Conservation (phyloP, 768 basidiomycete species). For the Mycena chlorophos region DNA sequence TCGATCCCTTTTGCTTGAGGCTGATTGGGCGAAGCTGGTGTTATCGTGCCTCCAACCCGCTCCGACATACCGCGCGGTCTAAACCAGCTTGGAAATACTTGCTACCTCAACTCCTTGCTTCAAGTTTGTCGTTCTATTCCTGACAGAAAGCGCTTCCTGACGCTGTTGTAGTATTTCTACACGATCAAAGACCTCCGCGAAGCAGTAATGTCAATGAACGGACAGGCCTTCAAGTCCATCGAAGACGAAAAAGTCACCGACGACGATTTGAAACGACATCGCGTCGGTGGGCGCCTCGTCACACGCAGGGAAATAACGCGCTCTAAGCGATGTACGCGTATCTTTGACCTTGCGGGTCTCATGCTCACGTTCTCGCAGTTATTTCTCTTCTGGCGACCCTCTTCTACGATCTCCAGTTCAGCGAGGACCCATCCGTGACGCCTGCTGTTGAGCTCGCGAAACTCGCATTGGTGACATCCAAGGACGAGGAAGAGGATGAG, state of each 20-base stretch:
- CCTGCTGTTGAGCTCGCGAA: constrained; percentile 88
- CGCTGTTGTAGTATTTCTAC: constrained; percentile 77
- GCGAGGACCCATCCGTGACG: constrained; percentile 66
- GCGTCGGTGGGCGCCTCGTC: constrained; percentile 85
- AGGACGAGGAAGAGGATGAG: constrained; percentile 87
- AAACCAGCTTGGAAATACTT: constrained; percentile 87
- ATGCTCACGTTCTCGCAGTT: constrained; percentile 48
- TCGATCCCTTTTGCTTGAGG: not conserved
- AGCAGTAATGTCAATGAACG: constrained; percentile 62
- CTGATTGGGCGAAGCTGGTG: constrained; percentile 54
- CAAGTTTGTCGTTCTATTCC: constrained; percentile 46
- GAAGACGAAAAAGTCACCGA: constrained; percentile 76
- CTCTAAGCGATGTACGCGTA: constrained; percentile 75
- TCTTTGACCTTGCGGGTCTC: constrained; percentile 12
- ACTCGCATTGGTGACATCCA: constrained; percentile 84
- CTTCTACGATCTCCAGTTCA: constrained; percentile 74
- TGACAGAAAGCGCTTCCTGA: not conserved
- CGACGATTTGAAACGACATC: constrained; percentile 77
- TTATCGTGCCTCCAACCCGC: constrained; percentile 49
- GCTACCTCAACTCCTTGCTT: constrained; percentile 79
- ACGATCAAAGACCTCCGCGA: constrained; percentile 90
- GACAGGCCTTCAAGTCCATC: constrained; percentile 51
- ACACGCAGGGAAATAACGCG: constrained; percentile 79
- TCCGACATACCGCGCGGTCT: constrained; percentile 81
- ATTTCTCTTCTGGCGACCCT: constrained; percentile 76